A percentile compares a stretch with the other conserved stretches of the same genome.
Conservation (phyloP, 2,329 filamentous ascomycete genomes). For the Cladobotryum mycophilum region DNA sequence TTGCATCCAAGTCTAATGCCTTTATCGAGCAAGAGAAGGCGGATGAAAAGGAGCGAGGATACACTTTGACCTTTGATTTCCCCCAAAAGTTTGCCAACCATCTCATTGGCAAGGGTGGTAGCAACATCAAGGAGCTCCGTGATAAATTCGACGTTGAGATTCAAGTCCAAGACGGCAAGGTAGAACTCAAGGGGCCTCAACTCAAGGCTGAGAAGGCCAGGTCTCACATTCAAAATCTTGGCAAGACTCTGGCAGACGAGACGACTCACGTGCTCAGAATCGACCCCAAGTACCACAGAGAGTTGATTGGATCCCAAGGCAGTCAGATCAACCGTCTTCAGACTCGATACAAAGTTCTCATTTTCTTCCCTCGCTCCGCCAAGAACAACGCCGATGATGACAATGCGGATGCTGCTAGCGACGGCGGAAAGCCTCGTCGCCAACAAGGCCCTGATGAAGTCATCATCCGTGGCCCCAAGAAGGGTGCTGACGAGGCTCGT, state of each 20-base stretch:
- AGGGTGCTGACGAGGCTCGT: slow-evolving; percentile 83
- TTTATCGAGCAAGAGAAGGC: slow-evolving; percentile 85
- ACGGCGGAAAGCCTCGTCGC: slow-evolving; percentile 57
- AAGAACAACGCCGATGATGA: slow-evolving; percentile 64
- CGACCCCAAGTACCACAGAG: slow-evolving; percentile 86
- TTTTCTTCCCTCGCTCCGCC: slow-evolving; percentile 76
- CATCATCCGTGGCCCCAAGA: slow-evolving; percentile 82
- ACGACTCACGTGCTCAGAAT: slow-evolving; percentile 82
- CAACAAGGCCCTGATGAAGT: slow-evolving; percentile 85
- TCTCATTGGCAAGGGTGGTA: slow-evolving; percentile 62
- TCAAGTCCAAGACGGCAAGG: slow-evolving; percentile 87
- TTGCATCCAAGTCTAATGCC: slow-evolving; percentile 65
- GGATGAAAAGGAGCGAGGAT: slow-evolving; percentile 90
- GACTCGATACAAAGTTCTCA: slow-evolving; percentile 85
- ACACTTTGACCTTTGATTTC: slow-evolving; percentile 82
- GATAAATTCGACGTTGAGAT: slow-evolving; percentile 68
- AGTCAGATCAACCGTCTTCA: slow-evolving; percentile 87
- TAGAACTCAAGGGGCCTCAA: slow-evolving; percentile 92
- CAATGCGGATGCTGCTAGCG: slow-evolving; percentile 61
- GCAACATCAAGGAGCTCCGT: slow-evolving; percentile 58
- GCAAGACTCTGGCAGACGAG: slow-evolving; percentile 84
- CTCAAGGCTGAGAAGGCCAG: slow-evolving; percentile 87
- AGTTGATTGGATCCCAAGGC: slow-evolving; percentile 85
- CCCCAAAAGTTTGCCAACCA: slow-evolving; percentile 92
- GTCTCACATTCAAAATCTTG: slow-evolving; percentile 70